Percentiles rank a stretch among this genome's conserved stretches.
These are phyloP conservation scores for Aspergillus conjunctus DNA, from an alignment of 495 filamentous ascomycete genomes.

Conservation along the genomic window DNA sequence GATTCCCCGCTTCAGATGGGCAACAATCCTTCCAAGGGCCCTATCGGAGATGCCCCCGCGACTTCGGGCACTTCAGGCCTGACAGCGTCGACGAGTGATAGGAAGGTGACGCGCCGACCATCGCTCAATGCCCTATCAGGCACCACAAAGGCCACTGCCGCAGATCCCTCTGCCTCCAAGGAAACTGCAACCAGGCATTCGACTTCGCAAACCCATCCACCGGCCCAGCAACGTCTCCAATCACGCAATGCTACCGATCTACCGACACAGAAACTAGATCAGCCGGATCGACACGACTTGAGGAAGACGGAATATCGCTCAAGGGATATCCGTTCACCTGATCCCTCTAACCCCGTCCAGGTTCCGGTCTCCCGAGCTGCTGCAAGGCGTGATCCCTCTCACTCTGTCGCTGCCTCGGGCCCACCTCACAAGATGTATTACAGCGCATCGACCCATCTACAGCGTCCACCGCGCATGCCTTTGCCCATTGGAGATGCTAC, in stretches of 20 bases:
- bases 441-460: slow-evolving; percentile 56
- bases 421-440: slow-evolving; percentile 54
- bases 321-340: slow-evolving; percentile 30
- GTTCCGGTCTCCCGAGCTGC: slow-evolving; percentile 47
- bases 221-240: slow-evolving; percentile 44
- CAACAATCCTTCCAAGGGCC: slow-evolving; percentile 54
- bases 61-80: slow-evolving; percentile 28
- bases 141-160: slow-evolving; percentile 41
- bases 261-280: slow-evolving; percentile 26
- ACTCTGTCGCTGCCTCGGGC: slow-evolving; percentile 42
- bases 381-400: slow-evolving; percentile 36
- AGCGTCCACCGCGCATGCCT: slow-evolving; percentile 81
- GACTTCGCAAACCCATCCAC: slow-evolving; percentile 37
- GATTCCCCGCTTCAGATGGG: slow-evolving; percentile 46
- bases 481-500: slow-evolving; percentile 89
- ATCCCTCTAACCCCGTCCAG: slow-evolving; percentile 51
- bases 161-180: slow-evolving; percentile 45
- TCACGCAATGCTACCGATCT: slow-evolving; percentile 39
- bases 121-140: slow-evolving; percentile 44
- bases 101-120: slow-evolving; percentile 42
- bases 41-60: slow-evolving; percentile 39
- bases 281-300: slow-evolving; percentile 21
- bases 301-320: slow-evolving; percentile 31
- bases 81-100: slow-evolving; percentile 33
- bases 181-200: slow-evolving; percentile 47